Evolutionary conservation across 768 basidiomycete genomes (phyloP).

Genomic region (Ramaria sp.): DNA sequence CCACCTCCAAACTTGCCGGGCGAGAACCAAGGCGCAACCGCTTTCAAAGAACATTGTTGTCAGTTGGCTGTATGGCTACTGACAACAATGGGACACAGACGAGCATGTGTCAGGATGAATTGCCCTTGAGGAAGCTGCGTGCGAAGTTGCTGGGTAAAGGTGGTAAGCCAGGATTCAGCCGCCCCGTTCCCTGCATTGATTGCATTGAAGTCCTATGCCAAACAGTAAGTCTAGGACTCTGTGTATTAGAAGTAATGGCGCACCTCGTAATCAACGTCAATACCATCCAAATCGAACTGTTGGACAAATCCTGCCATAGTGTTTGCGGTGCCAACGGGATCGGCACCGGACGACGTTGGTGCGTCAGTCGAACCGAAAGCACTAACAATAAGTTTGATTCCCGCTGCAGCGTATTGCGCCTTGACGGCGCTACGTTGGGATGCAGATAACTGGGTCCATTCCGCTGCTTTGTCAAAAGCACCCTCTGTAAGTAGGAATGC

Average conservation of each 20-base stretch:
- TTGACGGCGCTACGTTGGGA: slow-evolving; percentile 38
- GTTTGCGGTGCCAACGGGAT: slow-evolving; percentile 51
- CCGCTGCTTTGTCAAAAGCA: slow-evolving; percentile 48
- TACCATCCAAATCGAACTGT: slow-evolving; percentile 50
- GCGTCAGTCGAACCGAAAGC: slow-evolving; percentile 45
- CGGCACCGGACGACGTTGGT: slow-evolving; percentile 48
- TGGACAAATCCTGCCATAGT: slow-evolving; percentile 58
- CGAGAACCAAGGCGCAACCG: slow-evolving; percentile 37
- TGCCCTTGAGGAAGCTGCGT: slow-evolving; percentile 23
- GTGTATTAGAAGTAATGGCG: too few relatives aligned
- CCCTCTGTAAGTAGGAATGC: slow-evolving; percentile 49
- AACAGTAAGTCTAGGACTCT: neutral
- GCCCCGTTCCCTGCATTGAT: slow-evolving; percentile 39
- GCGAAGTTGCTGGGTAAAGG: slow-evolving; percentile 27
- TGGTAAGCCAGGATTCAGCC: slow-evolving; percentile 38
- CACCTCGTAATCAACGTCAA: slow-evolving; percentile 67
- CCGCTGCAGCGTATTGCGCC: slow-evolving; percentile 44
- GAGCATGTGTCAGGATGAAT: slow-evolving; percentile 29
- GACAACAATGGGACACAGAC: slow-evolving; percentile 13
- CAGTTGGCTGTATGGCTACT: neutral
- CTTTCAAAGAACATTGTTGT: slow-evolving; percentile 18
- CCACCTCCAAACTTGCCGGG: slow-evolving; percentile 26
- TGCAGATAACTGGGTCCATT: slow-evolving; percentile 39
- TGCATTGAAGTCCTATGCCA: slow-evolving; percentile 46
- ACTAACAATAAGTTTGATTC: slow-evolving; percentile 53